Evolutionary conservation across 345 rosid species (phyloP), one percentile per base, ranked within the genome.

Genomic region (Streptanthus diversifolius): DNA sequence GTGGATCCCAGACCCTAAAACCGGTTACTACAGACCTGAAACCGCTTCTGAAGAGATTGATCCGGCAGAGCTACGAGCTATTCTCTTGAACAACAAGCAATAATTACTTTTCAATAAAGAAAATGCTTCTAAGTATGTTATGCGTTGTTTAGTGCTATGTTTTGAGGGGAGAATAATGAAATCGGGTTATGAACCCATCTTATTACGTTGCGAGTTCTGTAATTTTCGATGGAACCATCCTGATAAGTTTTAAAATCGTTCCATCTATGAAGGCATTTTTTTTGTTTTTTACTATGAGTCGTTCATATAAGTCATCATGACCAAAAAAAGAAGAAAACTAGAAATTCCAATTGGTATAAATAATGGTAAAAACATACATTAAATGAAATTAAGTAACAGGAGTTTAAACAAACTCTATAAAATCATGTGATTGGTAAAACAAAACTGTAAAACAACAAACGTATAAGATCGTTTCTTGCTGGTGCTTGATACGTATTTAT

Each of bases 1-100:
- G 14, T 92, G 96, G 96, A 80, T 84, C 11, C 98, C 98, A 3
- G 96, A 92, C 61, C 96, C 96, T 9, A 83, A 82, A 21, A 92
- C 98, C 70, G 93, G 98, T 6, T 82, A 72, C 73, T 91, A 87
- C 88, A 80, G 96, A 59, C 96, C 97, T 1, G 93, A 84, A 62
- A 85, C 82, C 69, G 79, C 66, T 36, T 73, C 82, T 19, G 72
- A 84, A 14, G 93, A 86, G 75, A 71, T 86, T 49, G 90, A 89
- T 40, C 87, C 71, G 33, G 93, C 87, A 1, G 93, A 86, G 75
- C 82, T 92, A 5, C 77, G 98, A 30, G 90, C 88, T 32, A 3
- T 52, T 39, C 84, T 88, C 65, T 77, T 92, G 84, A 92, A 84
- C 89, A 79, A 71, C 63, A 84, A 81, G 76, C 66, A 82, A 58